Conservation (phyloP, 1,139 yeast genomes). For the Lizanozyma gosingica region DNA sequence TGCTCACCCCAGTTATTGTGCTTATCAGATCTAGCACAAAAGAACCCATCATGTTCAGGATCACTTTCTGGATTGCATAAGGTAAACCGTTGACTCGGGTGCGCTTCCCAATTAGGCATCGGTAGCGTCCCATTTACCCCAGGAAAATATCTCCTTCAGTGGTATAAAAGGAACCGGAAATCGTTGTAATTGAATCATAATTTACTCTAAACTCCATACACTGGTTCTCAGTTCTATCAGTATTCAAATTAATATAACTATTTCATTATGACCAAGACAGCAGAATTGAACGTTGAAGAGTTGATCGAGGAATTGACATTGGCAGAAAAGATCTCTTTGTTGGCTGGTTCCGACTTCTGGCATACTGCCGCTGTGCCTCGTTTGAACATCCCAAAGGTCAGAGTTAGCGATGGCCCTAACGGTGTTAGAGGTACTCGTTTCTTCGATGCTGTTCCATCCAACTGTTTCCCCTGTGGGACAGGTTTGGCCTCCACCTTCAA, state of each 20-base stretch:
- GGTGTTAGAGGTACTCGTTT: constrained; percentile 46
- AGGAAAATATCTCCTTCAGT: too few species aligned
- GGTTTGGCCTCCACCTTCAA: constrained; percentile 21
- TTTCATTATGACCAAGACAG: neutral
- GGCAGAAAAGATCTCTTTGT: constrained; percentile 38
- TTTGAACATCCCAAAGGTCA: constrained; percentile 23
- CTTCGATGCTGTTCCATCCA: constrained; percentile 39
- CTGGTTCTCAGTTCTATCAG: too few species aligned
- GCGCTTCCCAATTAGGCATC: too few species aligned
- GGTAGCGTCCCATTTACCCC: too few species aligned
- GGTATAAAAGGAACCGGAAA: too few species aligned
- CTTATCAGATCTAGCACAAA: too few species aligned
- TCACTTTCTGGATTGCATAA: too few species aligned
- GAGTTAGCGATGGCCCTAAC: constrained; percentile 42
- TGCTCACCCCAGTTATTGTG: too few species aligned
- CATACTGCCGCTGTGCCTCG: constrained; percentile 44
- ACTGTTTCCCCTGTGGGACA: constrained; percentile 37
- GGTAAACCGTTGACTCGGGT: too few species aligned
- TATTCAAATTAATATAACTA: neutral
- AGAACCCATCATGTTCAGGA: too few species aligned
- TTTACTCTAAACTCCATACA: too few species aligned
- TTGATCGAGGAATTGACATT: constrained; percentile 33
- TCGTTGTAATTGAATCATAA: too few species aligned
- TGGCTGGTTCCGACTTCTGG: constrained; percentile 49
- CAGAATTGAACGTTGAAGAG: constrained; percentile 33